phyloP scores from a whole-genome alignment of 495 filamentous ascomycete species.

The Massariosphaeria phaeospora region DNA sequence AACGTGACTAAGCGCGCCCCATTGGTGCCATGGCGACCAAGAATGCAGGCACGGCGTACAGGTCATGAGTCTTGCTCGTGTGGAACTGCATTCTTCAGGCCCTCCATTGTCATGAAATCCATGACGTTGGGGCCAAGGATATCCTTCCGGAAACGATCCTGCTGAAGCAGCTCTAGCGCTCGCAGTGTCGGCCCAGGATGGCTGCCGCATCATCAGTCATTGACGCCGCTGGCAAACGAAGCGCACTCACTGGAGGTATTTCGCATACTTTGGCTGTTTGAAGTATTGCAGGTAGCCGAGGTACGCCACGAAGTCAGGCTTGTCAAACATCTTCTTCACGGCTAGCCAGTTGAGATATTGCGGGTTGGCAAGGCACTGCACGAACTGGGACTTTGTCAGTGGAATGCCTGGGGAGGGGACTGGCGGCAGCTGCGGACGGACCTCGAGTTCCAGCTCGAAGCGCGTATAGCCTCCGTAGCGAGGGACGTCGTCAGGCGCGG shows the following conservation, averaged over 20 bases:
- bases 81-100: slow-evolving; percentile 41
- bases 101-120: slow-evolving; percentile 55
- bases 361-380: slow-evolving; percentile 79
- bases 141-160: slow-evolving; percentile 75
- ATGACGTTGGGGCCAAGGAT: slow-evolving; percentile 72
- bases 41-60: no score
- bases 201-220: slow-evolving; percentile 32
- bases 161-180: slow-evolving; percentile 74
- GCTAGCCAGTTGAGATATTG: slow-evolving; percentile 77
- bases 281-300: slow-evolving; percentile 83
- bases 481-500: slow-evolving; percentile 37
- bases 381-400: slow-evolving; percentile 57
- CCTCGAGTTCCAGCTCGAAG: slow-evolving; percentile 73
- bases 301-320: slow-evolving; percentile 71
- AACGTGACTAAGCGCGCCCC: no score
- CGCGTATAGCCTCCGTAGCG: slow-evolving; percentile 62
- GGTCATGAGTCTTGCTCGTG: slow-evolving; percentile 29
- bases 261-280: slow-evolving; percentile 72
- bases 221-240: background rate
- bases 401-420: background rate
- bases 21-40: no score
- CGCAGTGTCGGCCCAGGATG: slow-evolving; percentile 81
- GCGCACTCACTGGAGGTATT: slow-evolving; percentile 55
- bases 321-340: slow-evolving; percentile 48
- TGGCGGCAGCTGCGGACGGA: slow-evolving; percentile 29